Evolutionary conservation across 306 rosid species (phyloP).

Genomic region (Ochetophila trinervis): DNA sequence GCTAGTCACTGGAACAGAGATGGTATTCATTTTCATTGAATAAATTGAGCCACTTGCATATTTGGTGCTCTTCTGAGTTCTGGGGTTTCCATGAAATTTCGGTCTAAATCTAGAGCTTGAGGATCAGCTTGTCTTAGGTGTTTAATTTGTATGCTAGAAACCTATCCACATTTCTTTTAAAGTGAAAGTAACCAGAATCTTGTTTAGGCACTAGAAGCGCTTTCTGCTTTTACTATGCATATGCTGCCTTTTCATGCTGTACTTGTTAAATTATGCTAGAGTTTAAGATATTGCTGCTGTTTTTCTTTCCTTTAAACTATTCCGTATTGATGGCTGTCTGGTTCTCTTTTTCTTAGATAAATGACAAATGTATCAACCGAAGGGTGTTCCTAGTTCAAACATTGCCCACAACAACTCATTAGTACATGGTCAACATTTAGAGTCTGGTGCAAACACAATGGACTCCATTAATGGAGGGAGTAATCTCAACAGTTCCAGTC

Average conservation of each 20-base stretch:
- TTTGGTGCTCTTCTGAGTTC: not conserved
- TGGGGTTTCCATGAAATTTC: not conserved
- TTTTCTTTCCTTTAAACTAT: slow-evolving; percentile 17
- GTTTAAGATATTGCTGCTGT: not conserved
- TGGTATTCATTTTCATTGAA: not conserved
- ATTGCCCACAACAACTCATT: slow-evolving; percentile 45
- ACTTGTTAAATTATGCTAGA: too few species aligned
- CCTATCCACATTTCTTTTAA: too few species aligned
- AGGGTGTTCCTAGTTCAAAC: slow-evolving; percentile 49
- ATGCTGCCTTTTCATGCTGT: too few species aligned
- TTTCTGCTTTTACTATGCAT: too few species aligned
- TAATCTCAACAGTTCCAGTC: slow-evolving; percentile 57
- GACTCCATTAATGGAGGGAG: slow-evolving; percentile 67
- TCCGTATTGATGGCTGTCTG: not conserved
- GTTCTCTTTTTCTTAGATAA: slow-evolving; percentile 37
- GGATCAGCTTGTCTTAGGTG: too few species aligned
- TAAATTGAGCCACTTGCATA: not conserved
- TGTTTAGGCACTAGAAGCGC: too few species aligned
- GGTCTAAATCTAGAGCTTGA: too few species aligned
- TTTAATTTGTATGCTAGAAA: too few species aligned
- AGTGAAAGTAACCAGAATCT: too few species aligned
- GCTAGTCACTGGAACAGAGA: not conserved
- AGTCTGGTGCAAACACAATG: slow-evolving; percentile 57
- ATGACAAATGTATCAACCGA: slow-evolving; percentile 71
- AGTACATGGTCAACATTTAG: slow-evolving; percentile 53